Base-by-base conservation (phyloP, 495 filamentous ascomycete species). In the Corynascus novoguineensis region DNA sequence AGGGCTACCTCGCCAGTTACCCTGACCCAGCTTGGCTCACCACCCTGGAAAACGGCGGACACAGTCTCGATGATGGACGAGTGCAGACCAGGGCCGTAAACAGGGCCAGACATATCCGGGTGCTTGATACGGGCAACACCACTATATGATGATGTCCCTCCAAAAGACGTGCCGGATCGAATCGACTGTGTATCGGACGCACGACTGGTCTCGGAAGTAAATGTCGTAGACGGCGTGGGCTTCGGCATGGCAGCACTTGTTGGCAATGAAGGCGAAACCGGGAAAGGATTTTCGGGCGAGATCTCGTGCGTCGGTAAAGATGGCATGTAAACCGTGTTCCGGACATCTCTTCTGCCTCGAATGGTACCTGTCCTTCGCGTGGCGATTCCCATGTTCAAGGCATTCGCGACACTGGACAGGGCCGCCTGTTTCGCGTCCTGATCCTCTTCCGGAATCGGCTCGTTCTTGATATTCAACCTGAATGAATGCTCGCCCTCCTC, bases 371-470 rank as follows among this genome's bases (percentile, higher is more conserved):
- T 70, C 69, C 86, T 88, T 37, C 87, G 76, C 61, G 79, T 76
- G 15, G 85, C 83, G 42, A 82, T 63, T 62, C 76, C 79, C 79
- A 75, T 70, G 58, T 71, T 73, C 24, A 99, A 75, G 11, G 89
- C 89, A 64, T 88, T 91, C n/a, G 92, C 90, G 64, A 96, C 90
- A 60, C 87, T 92, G 42, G 91, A 88, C 65, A 97, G 77, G 1
- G 95, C 93, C 41, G 88, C 86, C 49, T 75, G 71, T 70, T 93
- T 85, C 3, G 89, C 89, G 68, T 95, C 90, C 53, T 78, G 83
- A 61, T 92, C 89, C 67, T 97, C 93, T 71, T 98, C 93, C 21
- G 85, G 84, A 54, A 99, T 95, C 1, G 95, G 92, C 57, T 95
- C 88, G 60, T 90, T 91, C 59, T 89, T 81, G 60, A 99, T 99